phyloP scores from a whole-genome alignment of 257 asterid genomes.

The Solanum pimpinellifolium region DNA sequence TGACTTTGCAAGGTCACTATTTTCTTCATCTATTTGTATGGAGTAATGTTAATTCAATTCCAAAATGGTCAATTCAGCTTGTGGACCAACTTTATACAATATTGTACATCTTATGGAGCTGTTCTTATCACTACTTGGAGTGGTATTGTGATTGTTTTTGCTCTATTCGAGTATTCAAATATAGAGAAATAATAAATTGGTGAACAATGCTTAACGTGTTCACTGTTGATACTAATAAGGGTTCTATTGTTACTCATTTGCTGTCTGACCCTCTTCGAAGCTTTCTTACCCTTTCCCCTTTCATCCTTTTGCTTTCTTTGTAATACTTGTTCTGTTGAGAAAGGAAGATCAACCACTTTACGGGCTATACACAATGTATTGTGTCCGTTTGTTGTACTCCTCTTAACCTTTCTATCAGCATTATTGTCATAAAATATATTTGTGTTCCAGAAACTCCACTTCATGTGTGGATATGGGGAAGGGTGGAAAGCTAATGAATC shows the following conservation, averaged over 20 bases:
- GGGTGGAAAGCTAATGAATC: neutral
- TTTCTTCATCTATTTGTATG: neutral
- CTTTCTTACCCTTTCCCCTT: neutral
- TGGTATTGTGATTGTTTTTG: neutral
- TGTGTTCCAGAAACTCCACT: neutral
- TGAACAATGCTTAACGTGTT: neutral
- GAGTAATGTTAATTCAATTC: neutral
- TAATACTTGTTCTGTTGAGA: neutral
- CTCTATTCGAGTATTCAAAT: neutral
- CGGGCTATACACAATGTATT: neutral
- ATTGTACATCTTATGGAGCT: neutral
- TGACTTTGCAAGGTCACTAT: neutral
- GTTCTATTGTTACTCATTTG: neutral
- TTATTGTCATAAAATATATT: neutral
- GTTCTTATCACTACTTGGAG: neutral
- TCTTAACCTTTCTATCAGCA: neutral
- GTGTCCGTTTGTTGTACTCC: neutral
- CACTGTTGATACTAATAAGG: neutral
- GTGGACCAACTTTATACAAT: neutral
- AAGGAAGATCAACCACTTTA: neutral
- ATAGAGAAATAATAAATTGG: neutral
- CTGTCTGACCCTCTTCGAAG: neutral
- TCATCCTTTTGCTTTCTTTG: neutral
- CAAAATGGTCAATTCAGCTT: neutral
- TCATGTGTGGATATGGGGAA: neutral